Evolutionary conservation across 2,329 filamentous ascomycete genomes (phyloP), one percentile per base, ranked within the genome.

Genomic region (Blastomyces parvus): DNA sequence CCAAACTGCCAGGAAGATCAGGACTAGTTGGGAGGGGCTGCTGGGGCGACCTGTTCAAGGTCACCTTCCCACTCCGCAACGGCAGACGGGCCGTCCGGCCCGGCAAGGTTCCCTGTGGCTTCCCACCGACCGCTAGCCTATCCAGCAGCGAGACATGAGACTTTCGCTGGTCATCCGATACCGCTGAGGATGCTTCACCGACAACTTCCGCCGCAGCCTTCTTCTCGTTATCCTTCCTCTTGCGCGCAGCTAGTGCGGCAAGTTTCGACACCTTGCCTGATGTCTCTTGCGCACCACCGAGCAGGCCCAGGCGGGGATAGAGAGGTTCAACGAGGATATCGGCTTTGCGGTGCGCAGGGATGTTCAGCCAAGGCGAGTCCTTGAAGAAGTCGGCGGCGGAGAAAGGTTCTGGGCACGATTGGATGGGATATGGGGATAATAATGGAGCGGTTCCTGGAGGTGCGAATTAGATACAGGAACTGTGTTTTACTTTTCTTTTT

Each of bases 191-290:
- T 7, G 60, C 7, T 33, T 42, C 60, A 53, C 57, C 33, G 57
- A 5, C 19, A n/a, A 13, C 42, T 58, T 36, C 63, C 38, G n/a
- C 19, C 44, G 69, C 52, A 5, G 67, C 68, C 58, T 74, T 79
- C 69, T 84, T 86, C 48, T 88, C 86, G 38, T 86, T 86, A 17
- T 86, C 86, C 74, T 91, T 96, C 76, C 90, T 92, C 73, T 91
- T 92, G 36, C 91, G 84, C 62, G 90, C 88, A 60, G 93, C 92
- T 52, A 99, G 80, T 58, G 91, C 91, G 69, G 96, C 93, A 56
- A 99, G 80, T 71, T 99, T 99, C 5, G 93, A 96, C 75, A 89
- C 82, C 71, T 92, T 94, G 2, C 84, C 82, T n/a, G 79, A 71
- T 14, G 78, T 77, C 58, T 84, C 83, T 1, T 85, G 71, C 9